Conservation (phyloP, 169 alveolate genomes). For the Plasmodium ovale region DNA sequence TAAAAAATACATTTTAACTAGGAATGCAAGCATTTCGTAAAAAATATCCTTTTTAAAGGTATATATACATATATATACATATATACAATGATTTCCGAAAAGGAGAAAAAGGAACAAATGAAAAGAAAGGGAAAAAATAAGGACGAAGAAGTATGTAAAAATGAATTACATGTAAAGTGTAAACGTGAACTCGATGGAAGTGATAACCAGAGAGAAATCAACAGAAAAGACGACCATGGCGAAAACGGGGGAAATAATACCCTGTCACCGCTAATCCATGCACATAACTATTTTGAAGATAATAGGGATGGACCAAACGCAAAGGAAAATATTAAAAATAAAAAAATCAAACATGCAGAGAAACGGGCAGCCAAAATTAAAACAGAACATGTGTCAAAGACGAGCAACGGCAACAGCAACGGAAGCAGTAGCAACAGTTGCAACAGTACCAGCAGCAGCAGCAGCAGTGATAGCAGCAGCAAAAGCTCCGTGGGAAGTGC, state of each 20-base stretch:
- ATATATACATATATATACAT: conserved; percentile 4
- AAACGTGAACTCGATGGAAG: background rate
- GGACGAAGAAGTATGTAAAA: background rate
- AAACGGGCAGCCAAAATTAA: too few relatives aligned
- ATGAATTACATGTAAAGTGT: background rate
- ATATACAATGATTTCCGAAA: conserved; percentile 16
- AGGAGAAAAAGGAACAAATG: conserved; percentile 8
- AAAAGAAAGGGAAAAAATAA: background rate
- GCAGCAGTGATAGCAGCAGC: background rate
- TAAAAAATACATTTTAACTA: background rate
- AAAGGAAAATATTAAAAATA: conserved; percentile 11
- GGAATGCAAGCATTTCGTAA: background rate
- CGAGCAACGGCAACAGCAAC: background rate
- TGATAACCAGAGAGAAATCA: background rate
- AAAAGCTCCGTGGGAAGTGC: background rate
- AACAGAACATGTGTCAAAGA: too few relatives aligned
- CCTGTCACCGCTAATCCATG: conserved; percentile 26
- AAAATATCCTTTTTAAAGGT: background rate
- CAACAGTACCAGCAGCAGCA: background rate
- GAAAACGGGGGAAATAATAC: background rate
- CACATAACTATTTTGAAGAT: conserved; percentile 16
- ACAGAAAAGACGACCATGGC: background rate
- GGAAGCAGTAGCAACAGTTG: background rate
- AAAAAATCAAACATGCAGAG: too few relatives aligned
- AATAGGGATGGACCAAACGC: background rate